Evolutionary conservation across 1,139 yeast genomes (phyloP), one percentile per base, ranked within the genome.

Genomic region (Scheffersomyces lignicola): DNA sequence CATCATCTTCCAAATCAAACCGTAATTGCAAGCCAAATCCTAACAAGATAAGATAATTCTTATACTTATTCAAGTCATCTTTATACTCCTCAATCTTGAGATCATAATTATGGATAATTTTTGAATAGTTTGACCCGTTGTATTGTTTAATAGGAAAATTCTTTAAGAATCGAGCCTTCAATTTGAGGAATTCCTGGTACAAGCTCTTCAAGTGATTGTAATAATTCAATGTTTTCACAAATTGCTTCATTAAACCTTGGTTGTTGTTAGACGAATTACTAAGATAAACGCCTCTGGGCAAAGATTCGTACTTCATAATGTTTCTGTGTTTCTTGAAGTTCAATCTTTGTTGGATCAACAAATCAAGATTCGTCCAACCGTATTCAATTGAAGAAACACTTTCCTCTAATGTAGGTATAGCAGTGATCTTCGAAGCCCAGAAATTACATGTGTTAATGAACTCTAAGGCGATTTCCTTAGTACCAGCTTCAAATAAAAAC

Each of bases 361-460:
- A 60, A 47, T 78, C 80, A 58, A 55, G 60, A 48, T 58, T 60
- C 40, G 65, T 76, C 96, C 96, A 89, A 4, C 96, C 96, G 53
- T 80, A 87, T 50, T 88, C 95, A 31, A 80, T 74, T 30, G 85
- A 83, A 2, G 89, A 76, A 9, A 86, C 77, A 39, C 86, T 64
- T 47, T 70, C 76, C 47, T 71, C 77, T 44, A 62, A 57, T 1
- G 76, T 58, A n/a, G 96, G 96, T 20, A 85, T 81, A 11, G 89
- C 83, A 10, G 95, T 83, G 24, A 83, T 77, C 45, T 92, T 73
- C 3, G 94, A 84, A 2, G 95, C 88, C 96, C 96, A 88, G 56
- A 86, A 88, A 58, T 88, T 88, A 60, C 95, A 82, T 2, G 92
- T 76, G 47, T 83, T 77, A 22, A 85, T 78, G 54, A 79, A 87